phyloP scores from a whole-genome alignment of 345 rosid species.

The Gossypium bickii region DNA sequence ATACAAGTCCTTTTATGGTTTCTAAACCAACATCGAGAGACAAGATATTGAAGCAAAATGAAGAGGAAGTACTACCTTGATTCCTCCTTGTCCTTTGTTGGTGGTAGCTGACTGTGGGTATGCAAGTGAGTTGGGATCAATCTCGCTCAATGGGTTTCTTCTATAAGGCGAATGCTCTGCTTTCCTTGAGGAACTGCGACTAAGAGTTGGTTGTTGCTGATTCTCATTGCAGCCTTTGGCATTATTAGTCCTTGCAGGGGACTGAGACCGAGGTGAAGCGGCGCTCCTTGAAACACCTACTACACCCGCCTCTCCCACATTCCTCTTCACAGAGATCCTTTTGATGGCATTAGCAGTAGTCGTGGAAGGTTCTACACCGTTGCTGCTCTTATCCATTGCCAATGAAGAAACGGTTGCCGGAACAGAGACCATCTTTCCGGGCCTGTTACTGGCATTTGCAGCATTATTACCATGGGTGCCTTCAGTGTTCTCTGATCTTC shows the following conservation, averaged over 20 bases:
- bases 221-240: slow-evolving; percentile 22
- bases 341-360: slow-evolving; percentile 28
- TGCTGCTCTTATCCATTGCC: slow-evolving; percentile 42
- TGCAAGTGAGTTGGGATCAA: slow-evolving; percentile 50
- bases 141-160: slow-evolving; percentile 69
- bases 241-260: slow-evolving; percentile 45
- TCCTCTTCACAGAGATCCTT: slow-evolving; percentile 66
- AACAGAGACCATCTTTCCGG: slow-evolving; percentile 72
- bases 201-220: slow-evolving; percentile 56
- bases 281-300: slow-evolving; percentile 27
- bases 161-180: slow-evolving; percentile 74
- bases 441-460: slow-evolving; percentile 32
- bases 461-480: slow-evolving; percentile 4
- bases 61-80: slow-evolving; percentile 23
- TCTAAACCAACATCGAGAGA: neutral
- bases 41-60: too few relatives aligned
- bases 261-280: slow-evolving; percentile 80
- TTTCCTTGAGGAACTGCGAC: slow-evolving; percentile 68
- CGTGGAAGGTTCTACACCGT: slow-evolving; percentile 24
- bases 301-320: slow-evolving; percentile 30
- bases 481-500: slow-evolving; percentile 55
- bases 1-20: neutral
- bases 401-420: slow-evolving; percentile 70
- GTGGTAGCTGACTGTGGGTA: slow-evolving; percentile 36
- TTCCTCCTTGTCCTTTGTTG: slow-evolving; percentile 21